A percentile compares a stretch with the other conserved stretches of the same genome.
phyloP scores from a whole-genome alignment of 2,329 filamentous ascomycete genomes.

The Berkeleyomyces basicola region DNA sequence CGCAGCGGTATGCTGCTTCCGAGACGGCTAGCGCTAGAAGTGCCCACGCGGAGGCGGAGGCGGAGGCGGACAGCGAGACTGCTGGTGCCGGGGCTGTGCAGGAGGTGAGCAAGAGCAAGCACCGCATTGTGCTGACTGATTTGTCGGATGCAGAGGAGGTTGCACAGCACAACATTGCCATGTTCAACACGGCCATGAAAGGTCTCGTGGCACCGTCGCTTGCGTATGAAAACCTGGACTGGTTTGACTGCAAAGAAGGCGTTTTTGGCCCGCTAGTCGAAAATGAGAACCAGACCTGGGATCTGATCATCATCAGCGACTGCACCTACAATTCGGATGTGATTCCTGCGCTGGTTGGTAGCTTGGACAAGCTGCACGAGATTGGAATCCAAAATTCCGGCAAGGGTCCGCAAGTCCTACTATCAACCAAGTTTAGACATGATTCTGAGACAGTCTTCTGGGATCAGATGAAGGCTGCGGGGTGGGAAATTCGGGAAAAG shows the following conservation, averaged over 20 bases:
- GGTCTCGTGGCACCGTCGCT: conserved; percentile 17
- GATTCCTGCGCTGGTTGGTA: conserved; percentile 35
- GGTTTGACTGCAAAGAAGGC: conserved; percentile 34
- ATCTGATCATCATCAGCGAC: conserved; percentile 39
- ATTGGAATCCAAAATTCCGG: conserved; percentile 13
- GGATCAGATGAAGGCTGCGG: conserved; percentile 27
- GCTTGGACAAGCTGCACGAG: conserved; percentile 33
- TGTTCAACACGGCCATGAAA: conserved; percentile 14
- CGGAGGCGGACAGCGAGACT: background rate
- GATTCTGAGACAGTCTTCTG: conserved; percentile 34
- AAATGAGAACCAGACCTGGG: conserved; percentile 27
- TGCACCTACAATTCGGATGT: conserved; percentile 46
- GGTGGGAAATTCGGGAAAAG: conserved; percentile 29
- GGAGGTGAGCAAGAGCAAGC: background rate
- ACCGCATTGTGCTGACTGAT: conserved; percentile 37
- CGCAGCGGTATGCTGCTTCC: conserved; percentile 14
- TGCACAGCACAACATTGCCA: conserved; percentile 30
- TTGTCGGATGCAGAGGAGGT: conserved; percentile 36
- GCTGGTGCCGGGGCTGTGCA: background rate
- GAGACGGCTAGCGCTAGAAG: background rate
- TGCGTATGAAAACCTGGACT: conserved; percentile 39
- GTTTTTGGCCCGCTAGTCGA: conserved; percentile 26
- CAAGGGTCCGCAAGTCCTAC: conserved; percentile 26
- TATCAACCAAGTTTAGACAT: conserved; percentile 41
- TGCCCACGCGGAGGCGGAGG: background rate